phyloP scores from a whole-genome alignment of 2,329 filamentous ascomycete species.

The Botryotinia globosa region DNA sequence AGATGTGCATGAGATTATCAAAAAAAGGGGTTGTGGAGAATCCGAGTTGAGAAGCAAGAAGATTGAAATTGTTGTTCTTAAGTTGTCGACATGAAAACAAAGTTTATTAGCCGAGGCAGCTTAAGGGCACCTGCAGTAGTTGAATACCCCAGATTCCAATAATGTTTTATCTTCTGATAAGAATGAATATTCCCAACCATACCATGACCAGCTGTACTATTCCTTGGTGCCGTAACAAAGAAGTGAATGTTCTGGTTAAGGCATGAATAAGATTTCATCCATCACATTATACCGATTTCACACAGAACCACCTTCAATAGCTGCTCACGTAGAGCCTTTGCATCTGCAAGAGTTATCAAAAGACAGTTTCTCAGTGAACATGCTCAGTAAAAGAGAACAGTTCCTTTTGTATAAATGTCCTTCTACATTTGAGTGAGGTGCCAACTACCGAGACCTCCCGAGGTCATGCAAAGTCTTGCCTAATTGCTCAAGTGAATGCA shows the following conservation, averaged over 20 bases:
- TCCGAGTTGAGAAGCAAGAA: background rate
- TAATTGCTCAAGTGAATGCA: background rate
- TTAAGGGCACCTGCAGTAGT: background rate
- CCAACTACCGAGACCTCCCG: background rate
- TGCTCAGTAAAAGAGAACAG: background rate
- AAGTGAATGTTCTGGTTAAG: background rate
- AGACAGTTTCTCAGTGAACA: background rate
- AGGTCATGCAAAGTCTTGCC: background rate
- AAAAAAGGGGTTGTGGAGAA: background rate
- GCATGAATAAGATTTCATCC: background rate
- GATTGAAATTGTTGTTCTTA: background rate
- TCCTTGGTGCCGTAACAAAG: background rate
- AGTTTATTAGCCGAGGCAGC: background rate
- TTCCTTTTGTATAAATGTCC: background rate
- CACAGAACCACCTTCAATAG: background rate
- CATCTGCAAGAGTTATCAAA: background rate
- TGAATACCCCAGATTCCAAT: background rate
- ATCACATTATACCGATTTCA: background rate
- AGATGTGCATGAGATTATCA: background rate
- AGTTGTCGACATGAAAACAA: background rate
- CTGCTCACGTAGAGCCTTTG: background rate
- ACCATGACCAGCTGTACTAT: background rate
- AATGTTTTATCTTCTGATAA: background rate
- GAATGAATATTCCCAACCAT: background rate
- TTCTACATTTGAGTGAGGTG: background rate